Base-by-base conservation (phyloP, 2,329 filamentous ascomycete genomes). In the Neodidymelliopsis sp. region DNA sequence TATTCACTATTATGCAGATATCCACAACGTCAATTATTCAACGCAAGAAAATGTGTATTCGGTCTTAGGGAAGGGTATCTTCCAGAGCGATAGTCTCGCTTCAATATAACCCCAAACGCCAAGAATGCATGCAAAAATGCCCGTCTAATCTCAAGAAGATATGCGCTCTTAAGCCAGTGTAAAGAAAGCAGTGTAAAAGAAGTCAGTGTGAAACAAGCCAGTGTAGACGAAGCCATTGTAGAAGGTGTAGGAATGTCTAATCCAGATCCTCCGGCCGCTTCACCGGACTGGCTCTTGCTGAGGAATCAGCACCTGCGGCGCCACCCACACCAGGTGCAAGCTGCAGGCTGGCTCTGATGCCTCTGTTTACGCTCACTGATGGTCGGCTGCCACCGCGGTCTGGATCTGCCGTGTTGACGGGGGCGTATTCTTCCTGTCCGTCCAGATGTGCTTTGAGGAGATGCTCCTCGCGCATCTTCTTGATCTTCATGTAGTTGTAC, bases 401-500 rank as follows among this genome's bases (percentile, higher is more conserved):
- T 6, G 69, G 60, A 56, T 73, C 67, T 22, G 53, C 56, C 2
- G 60, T 66, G 10, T 60, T 60, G 24, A 74, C 65, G 8, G 72
- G 71, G 34, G 67, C 67, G 44, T 74, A 75, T 16, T 69, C 67
- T 19, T 71, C 70, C 49, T 76, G 67, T 2, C 66, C 69, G 25
- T 69, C 62, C 19, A 74, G 49, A 43, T 78, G 76, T 15, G 72
- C 76, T 40, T 79, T 75, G 57, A 77, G 74, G 15, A 74, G 71
- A 1, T 91, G 90, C 10, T 96, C 89, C 44, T 82, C 76, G 35
- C 90, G 83, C 94, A 99, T 97, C 74, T 89, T 90, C 37, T 79
- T 81, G 56, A 97, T 90, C 73, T 99, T 97, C 73, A 97, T 86
- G 69, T 90, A 97, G 68, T 99, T 99, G 75, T 99, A 99, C 11